phyloP scores from a whole-genome alignment of 306 rosid genomes.

The Begonia masoniana region DNA sequence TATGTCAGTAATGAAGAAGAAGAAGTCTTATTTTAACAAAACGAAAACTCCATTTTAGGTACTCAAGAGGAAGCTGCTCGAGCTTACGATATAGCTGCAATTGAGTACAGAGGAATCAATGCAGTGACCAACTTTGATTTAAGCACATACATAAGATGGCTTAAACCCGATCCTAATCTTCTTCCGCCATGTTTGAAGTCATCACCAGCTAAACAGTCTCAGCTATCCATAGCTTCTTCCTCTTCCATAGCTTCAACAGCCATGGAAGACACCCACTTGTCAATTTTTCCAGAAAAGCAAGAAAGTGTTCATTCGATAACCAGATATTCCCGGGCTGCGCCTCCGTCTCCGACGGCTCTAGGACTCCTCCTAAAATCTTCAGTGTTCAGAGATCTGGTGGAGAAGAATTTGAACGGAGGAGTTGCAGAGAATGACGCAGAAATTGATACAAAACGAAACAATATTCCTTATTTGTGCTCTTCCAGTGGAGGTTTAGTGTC shows the following conservation, averaged over 20 bases:
- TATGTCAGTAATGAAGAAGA: too few species aligned
- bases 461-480: slow-evolving; percentile 11
- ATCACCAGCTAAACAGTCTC: background rate
- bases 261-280: slow-evolving; percentile 7
- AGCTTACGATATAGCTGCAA: slow-evolving; percentile 40
- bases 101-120: slow-evolving; percentile 32
- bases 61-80: slow-evolving; percentile 41
- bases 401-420: slow-evolving; percentile 38
- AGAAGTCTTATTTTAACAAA: background rate
- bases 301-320: slow-evolving; percentile 18
- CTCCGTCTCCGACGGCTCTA: slow-evolving; percentile 56
- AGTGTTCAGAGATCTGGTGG: slow-evolving; percentile 47
- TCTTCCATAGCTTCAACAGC: background rate
- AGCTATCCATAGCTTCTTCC: background rate
- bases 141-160: slow-evolving; percentile 37
- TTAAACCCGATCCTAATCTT: slow-evolving; percentile 25
- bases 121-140: slow-evolving; percentile 37
- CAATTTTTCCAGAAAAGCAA: slow-evolving; percentile 4
- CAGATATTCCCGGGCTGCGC: slow-evolving; percentile 25
- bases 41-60: slow-evolving; percentile 11
- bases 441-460: slow-evolving; percentile 9
- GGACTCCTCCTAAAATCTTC: slow-evolving; percentile 74
- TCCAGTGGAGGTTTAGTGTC: slow-evolving; percentile 18
- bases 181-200: slow-evolving; percentile 20
- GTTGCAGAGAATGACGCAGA: slow-evolving; percentile 24